Conservation (phyloP, 306 rosid genomes). For the Dicorynia guianensis region DNA sequence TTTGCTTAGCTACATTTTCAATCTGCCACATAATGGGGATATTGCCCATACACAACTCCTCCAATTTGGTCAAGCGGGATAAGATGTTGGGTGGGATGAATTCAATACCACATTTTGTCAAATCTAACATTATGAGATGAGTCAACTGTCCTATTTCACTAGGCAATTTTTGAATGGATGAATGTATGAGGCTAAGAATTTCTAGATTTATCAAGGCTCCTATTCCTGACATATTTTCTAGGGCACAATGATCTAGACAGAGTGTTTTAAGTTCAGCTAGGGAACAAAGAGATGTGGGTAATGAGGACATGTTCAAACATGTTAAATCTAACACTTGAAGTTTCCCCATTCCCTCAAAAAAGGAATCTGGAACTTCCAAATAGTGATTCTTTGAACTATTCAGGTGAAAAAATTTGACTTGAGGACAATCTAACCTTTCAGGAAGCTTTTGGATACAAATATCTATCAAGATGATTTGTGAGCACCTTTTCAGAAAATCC, state of each 20-base stretch:
- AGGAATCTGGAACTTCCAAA: not conserved
- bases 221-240: not conserved
- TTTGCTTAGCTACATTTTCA: not conserved
- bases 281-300: constrained; percentile 3
- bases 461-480: not conserved
- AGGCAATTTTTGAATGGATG: not conserved
- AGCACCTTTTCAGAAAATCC: not conserved
- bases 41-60: not conserved
- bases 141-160: not conserved
- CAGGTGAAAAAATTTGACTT: not conserved
- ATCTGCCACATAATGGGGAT: constrained; percentile 13
- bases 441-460: not conserved
- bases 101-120: not conserved
- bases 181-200: fast-evolving
- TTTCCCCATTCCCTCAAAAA: not conserved
- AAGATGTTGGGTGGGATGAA: constrained; percentile 20
- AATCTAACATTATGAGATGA: constrained; percentile 21
- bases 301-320: not conserved
- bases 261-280: not conserved
- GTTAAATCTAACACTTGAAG: constrained; percentile 22
- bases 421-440: not conserved
- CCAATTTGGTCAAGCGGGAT: constrained; percentile 25
- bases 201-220: constrained; percentile 11
- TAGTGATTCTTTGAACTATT: fast-evolving
- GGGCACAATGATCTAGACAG: not conserved